A percentile compares a stretch with the other conserved stretches of the same genome.
phyloP scores from a whole-genome alignment of 441 rosid species.

The Euphorbia schlechtendalii region DNA sequence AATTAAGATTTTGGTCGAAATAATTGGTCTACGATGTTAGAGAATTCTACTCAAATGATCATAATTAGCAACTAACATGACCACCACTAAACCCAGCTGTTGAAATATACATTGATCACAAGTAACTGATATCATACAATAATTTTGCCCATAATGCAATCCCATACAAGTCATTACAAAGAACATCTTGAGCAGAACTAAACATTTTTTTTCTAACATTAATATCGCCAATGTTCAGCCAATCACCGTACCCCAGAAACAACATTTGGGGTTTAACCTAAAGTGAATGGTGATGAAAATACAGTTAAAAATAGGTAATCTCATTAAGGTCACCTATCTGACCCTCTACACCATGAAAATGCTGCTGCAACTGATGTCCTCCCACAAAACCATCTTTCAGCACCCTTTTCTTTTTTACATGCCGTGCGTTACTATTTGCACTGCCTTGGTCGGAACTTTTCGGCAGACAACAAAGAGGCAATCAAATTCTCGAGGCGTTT shows the following conservation, averaged over 20 bases:
- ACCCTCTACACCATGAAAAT: slow-evolving; percentile 5
- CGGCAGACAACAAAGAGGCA: slow-evolving; percentile 47
- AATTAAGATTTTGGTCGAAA: no score
- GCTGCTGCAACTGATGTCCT: neutral
- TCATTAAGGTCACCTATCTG: slow-evolving; percentile 8
- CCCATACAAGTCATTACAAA: slow-evolving; percentile 7
- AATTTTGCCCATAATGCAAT: no score
- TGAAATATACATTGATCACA: no score
- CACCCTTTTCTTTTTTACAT: neutral
- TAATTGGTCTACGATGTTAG: no score
- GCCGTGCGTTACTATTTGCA: slow-evolving; percentile 79
- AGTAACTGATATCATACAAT: no score
- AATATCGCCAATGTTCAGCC: slow-evolving; percentile 10
- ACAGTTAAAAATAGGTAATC: neutral
- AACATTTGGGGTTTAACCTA: neutral
- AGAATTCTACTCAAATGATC: no score
- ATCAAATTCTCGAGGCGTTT: slow-evolving; percentile 63
- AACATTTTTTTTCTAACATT: no score
- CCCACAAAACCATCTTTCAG: slow-evolving; percentile 15
- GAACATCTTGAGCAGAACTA: neutral
- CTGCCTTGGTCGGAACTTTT: slow-evolving; percentile 69
- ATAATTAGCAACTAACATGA: no score
- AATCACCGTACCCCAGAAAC: neutral
- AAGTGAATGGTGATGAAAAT: slow-evolving; percentile 6
- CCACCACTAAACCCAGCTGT: no score